Conservation (phyloP, 352 stramenopile species). For the Phytophthora lateralis region DNA sequence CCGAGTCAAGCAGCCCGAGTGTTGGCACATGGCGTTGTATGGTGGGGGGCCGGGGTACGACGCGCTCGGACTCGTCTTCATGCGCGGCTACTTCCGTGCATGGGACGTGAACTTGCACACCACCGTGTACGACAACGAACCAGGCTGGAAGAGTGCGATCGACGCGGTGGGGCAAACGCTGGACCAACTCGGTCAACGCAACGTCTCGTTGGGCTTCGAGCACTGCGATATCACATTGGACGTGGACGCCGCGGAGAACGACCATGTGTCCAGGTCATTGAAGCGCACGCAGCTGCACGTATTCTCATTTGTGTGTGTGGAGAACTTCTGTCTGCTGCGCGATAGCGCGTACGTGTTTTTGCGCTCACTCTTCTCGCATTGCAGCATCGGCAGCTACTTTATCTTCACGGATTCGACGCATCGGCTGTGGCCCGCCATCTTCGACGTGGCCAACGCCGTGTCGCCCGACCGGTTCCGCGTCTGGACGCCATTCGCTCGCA, state of each 20-base stretch:
- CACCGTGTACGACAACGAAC: constrained; percentile 77
- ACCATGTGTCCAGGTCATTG: constrained; percentile 32
- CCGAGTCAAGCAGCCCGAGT: constrained; percentile 24
- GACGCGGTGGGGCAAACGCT: constrained; percentile 39
- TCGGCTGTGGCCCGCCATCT: constrained; percentile 69
- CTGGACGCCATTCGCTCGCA: constrained; percentile 58
- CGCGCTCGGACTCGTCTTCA: constrained; percentile 53
- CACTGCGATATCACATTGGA: constrained; percentile 68
- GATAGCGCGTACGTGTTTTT: constrained; percentile 57
- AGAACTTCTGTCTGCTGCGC: constrained; percentile 65
- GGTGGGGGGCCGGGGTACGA: constrained; percentile 70
- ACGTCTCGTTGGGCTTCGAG: constrained; percentile 48
- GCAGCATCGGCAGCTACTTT: constrained; percentile 49
- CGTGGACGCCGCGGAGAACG: constrained; percentile 44
- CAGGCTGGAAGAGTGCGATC: constrained; percentile 57
- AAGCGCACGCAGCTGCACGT: constrained; percentile 50
- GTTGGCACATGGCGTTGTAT: constrained; percentile 62
- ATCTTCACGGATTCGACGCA: constrained; percentile 78
- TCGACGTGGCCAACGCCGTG: constrained; percentile 40
- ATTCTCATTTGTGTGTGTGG: constrained; percentile 78
- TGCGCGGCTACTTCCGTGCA: constrained; percentile 60
- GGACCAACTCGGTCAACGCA: constrained; percentile 18
- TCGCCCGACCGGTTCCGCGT: constrained; percentile 45
- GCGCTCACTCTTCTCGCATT: constrained; percentile 49
- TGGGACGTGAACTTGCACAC: constrained; percentile 49